Evolutionary conservation across 805 yeast genomes (phyloP).

Genomic region (Yarrowia sp.): DNA sequence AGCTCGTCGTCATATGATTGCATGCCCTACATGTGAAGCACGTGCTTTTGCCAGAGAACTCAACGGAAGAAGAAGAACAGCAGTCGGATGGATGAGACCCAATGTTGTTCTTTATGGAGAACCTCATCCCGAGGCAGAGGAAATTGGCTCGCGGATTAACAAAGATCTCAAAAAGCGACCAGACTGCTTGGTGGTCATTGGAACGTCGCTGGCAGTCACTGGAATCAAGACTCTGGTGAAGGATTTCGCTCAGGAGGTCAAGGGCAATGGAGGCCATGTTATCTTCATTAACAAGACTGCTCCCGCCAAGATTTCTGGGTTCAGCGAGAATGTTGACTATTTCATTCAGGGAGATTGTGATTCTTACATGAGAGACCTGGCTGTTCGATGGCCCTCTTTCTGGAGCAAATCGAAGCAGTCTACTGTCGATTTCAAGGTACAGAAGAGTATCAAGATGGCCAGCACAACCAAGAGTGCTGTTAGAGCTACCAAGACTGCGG

Average conservation of each 20-base stretch:
- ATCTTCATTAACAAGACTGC: slow-evolving; percentile 70
- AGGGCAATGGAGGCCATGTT: slow-evolving; percentile 74
- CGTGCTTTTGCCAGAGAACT: slow-evolving; percentile 53
- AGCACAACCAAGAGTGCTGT: neutral
- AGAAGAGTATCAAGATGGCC: neutral
- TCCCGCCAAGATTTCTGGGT: slow-evolving; percentile 60
- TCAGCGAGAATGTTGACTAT: slow-evolving; percentile 54
- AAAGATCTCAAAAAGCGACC: slow-evolving; percentile 62
- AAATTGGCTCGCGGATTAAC: slow-evolving; percentile 65
- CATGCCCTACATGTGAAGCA: slow-evolving; percentile 66
- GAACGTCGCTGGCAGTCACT: slow-evolving; percentile 86
- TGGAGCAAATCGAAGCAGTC: slow-evolving; percentile 5
- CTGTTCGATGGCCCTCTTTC: neutral
- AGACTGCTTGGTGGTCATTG: slow-evolving; percentile 80
- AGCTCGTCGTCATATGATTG: slow-evolving; percentile 30
- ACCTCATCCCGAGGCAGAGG: slow-evolving; percentile 82
- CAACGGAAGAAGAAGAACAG: slow-evolving; percentile 71
- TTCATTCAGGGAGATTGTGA: slow-evolving; percentile 82
- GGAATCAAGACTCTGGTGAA: slow-evolving; percentile 82
- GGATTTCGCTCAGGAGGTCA: slow-evolving; percentile 63
- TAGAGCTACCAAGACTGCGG: no score
- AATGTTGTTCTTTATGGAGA: slow-evolving; percentile 91
- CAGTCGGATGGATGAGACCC: slow-evolving; percentile 79
- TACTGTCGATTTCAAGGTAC: slow-evolving; percentile 15
- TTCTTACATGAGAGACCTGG: slow-evolving; percentile 52